These are phyloP conservation scores for Penicillium sp. DNA, from an alignment of 2,329 filamentous ascomycete genomes.

Conservation along the genomic window DNA sequence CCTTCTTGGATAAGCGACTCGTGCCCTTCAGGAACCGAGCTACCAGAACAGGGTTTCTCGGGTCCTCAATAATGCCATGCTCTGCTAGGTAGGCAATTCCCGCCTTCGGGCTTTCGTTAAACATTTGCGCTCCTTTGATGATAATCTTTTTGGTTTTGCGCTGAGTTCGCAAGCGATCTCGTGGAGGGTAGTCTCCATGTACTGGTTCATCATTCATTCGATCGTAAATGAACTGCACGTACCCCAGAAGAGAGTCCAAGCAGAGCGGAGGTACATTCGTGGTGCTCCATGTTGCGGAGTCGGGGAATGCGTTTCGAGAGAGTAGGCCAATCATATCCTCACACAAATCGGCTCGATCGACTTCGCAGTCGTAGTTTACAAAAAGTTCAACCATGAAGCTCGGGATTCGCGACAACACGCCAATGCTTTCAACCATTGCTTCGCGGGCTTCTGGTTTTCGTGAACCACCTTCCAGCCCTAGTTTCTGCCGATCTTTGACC, in stretches of 20 bases:
- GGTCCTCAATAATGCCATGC: conserved; percentile 79
- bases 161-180: conserved; percentile 66
- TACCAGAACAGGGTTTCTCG: conserved; percentile 71
- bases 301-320: conserved; percentile 90
- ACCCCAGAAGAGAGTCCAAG: conserved; percentile 85
- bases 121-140: conserved; percentile 82
- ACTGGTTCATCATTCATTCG: conserved; percentile 71
- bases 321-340: conserved; percentile 93
- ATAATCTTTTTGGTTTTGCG: conserved; percentile 83
- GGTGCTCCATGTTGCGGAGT: conserved; percentile 98
- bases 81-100: conserved; percentile 83
- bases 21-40: conserved; percentile 88
- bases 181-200: conserved; percentile 66
- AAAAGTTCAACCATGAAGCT: conserved; percentile 95
- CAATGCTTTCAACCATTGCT: conserved; percentile 97
- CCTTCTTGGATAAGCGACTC: conserved; percentile 82
- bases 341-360: conserved; percentile 86
- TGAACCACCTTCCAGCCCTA: conserved; percentile 87
- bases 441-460: conserved; percentile 93
- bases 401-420: conserved; percentile 86
- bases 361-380: conserved; percentile 96
- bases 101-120: conserved; percentile 91
- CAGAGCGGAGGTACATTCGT: conserved; percentile 96
- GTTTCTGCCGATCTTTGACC: conserved; percentile 86
- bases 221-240: conserved; percentile 88